These are phyloP conservation scores for Plasmopara viticola DNA, from an alignment of 352 stramenopile species.

Conservation along the genomic window DNA sequence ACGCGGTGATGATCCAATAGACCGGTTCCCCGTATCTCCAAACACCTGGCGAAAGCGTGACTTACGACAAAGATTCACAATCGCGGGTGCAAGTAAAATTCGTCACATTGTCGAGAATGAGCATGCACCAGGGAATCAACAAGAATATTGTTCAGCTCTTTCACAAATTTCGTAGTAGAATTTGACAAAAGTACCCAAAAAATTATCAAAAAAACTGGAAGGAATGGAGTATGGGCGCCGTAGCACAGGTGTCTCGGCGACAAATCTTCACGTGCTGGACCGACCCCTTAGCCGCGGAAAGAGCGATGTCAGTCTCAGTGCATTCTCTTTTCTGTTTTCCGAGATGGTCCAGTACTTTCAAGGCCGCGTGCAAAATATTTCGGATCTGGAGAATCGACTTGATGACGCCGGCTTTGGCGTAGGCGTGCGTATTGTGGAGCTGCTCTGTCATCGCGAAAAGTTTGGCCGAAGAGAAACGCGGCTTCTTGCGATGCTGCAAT, in stretches of 20 bases:
- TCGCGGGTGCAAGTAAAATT: background rate
- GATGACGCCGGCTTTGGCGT: constrained; percentile 94
- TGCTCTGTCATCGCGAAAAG: constrained; percentile 86
- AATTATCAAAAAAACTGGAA: background rate
- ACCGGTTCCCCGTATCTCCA: no score
- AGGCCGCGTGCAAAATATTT: constrained; percentile 92
- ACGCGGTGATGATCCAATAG: background rate
- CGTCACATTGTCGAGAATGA: background rate
- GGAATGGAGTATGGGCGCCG: constrained; percentile 52
- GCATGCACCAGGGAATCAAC: background rate
- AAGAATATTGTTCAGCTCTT: background rate
- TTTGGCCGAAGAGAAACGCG: constrained; percentile 71
- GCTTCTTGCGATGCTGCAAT: constrained; percentile 87
- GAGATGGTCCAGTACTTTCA: constrained; percentile 99
- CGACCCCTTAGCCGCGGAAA: constrained; percentile 72
- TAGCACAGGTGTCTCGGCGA: constrained; percentile 40
- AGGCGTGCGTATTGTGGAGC: constrained; percentile 92
- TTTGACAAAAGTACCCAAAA: background rate
- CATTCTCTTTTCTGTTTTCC: constrained; percentile 96
- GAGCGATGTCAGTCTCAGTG: constrained; percentile 79
- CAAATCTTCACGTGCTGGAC: constrained; percentile 71
- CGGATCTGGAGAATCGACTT: constrained; percentile 92
- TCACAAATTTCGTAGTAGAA: background rate
- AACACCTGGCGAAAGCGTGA: no score
- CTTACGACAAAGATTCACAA: no score